These are phyloP conservation scores for Drosera capensis DNA, from an alignment of 148 eudicot genomes.

Conservation along the genomic window DNA sequence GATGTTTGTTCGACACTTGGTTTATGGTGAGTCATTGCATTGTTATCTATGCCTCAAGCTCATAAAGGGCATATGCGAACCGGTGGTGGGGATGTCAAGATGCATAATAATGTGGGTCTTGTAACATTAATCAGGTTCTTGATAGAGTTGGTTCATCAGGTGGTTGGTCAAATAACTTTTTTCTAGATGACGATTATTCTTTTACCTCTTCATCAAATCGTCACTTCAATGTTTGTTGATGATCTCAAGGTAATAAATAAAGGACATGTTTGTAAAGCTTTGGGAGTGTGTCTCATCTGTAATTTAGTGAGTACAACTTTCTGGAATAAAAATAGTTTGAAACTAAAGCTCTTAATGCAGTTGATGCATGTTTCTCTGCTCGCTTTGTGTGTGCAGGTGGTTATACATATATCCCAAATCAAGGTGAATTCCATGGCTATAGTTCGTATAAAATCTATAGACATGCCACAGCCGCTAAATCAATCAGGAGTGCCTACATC, in stretches of 20 bases:
- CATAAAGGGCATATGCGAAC: too few species aligned
- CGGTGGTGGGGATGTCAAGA: not conserved
- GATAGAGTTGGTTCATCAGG: too few species aligned
- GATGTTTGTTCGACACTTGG: too few species aligned
- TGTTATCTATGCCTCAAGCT: too few species aligned
- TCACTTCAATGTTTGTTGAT: too few species aligned
- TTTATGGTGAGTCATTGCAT: too few species aligned
- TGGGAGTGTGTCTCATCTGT: not conserved
- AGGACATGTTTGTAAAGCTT: not conserved
- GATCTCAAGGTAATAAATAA: too few species aligned
- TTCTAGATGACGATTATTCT: too few species aligned
- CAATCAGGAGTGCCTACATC: constrained; percentile 15
- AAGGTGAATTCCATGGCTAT: constrained; percentile 79
- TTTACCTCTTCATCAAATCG: too few species aligned
- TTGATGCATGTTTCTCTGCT: constrained; percentile 2
- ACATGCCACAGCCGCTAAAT: constrained; percentile 13
- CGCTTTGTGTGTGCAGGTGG: constrained; percentile 42
- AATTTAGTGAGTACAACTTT: not conserved
- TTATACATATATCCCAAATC: constrained; percentile 64
- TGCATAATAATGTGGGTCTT: not conserved
- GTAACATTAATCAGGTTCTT: too few species aligned
- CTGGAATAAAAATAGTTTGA: not conserved
- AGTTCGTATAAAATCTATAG: constrained; percentile 47
- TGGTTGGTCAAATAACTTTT: too few species aligned
- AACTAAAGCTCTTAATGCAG: not conserved